Base-by-base conservation (phyloP, 345 rosid genomes). In the Lumnitzera racemosa region DNA sequence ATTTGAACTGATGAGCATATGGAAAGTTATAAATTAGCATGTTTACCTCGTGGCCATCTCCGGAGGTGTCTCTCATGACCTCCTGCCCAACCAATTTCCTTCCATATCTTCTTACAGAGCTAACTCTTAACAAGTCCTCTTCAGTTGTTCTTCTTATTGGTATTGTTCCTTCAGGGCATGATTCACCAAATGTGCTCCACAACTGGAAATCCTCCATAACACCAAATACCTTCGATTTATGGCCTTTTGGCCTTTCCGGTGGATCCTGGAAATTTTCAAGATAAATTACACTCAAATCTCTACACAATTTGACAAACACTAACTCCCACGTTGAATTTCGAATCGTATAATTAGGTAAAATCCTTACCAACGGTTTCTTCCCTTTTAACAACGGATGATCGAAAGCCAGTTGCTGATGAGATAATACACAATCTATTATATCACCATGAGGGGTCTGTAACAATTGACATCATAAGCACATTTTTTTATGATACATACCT, bases 61-160 rank as follows among this genome's bases (percentile, higher is more conserved):
- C 73, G 29, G 76, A 72, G 23, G 90, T 75, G 72, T 94, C 99
- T 83, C 97, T 83, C 65, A 89, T 75, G 31, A 84, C 78, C 62
- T 67, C 78, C 62, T 67, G 81, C 61, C 81, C 81, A 23, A 80
- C 65, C 27, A 46, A 53, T 78, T 85, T 90, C 65, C 80, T 86
- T 61, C 97, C 97, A 55, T 84, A 90, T 70, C 86, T 75, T 27
- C 64, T 55, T 8, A 80, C 8, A 53, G 92, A 86, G 63, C 79
- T 84, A 11, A 96, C 96, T 72, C 99, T 76, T 46, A 94, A 31
- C 78, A 94, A 70, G 64, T 90, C 99, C 63, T 81, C 57, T 74
- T 90, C 96, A 2, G 73, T 83, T 64, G 96, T 90, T 86, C 96
- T 84, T 75, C 99, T 78, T 2, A 94, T 76, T n/a, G 99, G 99